These are phyloP conservation scores for Bonia amplexicaulis DNA, from an alignment of 176 grass and related monocot species.

Conservation along the genomic window DNA sequence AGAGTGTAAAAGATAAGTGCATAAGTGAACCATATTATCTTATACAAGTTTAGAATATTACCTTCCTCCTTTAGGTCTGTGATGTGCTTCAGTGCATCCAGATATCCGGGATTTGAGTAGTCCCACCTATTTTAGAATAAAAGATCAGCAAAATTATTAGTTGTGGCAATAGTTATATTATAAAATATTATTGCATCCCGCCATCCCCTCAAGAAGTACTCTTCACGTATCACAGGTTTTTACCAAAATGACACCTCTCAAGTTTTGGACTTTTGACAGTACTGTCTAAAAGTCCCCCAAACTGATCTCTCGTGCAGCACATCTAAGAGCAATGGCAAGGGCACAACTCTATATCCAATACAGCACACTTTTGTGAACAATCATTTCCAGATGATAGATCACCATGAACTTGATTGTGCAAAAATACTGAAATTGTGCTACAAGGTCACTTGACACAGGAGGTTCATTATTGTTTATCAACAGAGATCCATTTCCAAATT, in stretches of 20 bases:
- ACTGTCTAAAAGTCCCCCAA: not conserved
- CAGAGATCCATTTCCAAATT: not conserved
- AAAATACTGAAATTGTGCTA: not conserved
- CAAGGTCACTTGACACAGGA: not conserved
- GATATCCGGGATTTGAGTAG: conserved; percentile 86
- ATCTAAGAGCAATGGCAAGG: not conserved
- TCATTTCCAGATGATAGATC: not conserved
- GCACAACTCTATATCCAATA: not conserved
- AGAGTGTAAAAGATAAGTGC: not conserved
- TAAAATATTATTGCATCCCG: not conserved
- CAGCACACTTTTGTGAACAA: not conserved
- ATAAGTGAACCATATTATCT: not conserved
- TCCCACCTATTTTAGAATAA: conserved; percentile 70
- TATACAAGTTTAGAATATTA: conserved; percentile 21
- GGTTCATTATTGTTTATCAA: not conserved
- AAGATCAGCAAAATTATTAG: not conserved
- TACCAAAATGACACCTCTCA: not conserved
- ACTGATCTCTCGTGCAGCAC: not conserved
- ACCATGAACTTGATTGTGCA: not conserved
- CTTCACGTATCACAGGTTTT: not conserved
- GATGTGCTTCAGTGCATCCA: conserved; percentile 90
- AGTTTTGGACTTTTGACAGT: not conserved
- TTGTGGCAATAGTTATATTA: not conserved
- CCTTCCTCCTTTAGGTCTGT: conserved; percentile 95
- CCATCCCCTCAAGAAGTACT: not conserved